A percentile compares a stretch with the other conserved stretches of the same genome.
Evolutionary conservation across 2,329 filamentous ascomycete species (phyloP).

Genomic region (Knufia petricola): DNA sequence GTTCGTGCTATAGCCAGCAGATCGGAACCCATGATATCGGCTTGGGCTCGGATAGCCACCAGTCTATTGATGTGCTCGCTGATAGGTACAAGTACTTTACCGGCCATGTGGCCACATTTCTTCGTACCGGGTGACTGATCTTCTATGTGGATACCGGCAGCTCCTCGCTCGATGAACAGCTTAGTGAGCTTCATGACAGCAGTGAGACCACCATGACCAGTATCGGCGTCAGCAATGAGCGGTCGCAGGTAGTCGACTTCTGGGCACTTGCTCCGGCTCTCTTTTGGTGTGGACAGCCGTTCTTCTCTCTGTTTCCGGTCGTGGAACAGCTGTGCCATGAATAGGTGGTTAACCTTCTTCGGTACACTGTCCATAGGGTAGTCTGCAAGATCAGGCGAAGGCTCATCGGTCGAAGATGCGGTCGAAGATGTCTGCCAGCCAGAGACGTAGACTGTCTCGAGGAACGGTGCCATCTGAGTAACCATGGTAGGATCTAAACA

Average conservation of each 20-base stretch:
- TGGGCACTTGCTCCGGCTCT: conserved; percentile 60
- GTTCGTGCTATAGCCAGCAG: conserved; percentile 87
- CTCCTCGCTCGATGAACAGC: conserved; percentile 91
- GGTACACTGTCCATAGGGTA: conserved; percentile 97
- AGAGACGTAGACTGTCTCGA: conserved; percentile 97
- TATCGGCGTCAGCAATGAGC: conserved; percentile 94
- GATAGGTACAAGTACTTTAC: conserved; percentile 93
- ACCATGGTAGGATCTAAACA: conserved; percentile 97
- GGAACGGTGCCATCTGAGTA: conserved; percentile 98
- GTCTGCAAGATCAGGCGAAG: conserved; percentile 93
- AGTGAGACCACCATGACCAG: conserved; percentile 92
- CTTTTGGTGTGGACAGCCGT: conserved; percentile 65
- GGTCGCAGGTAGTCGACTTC: conserved; percentile 92
- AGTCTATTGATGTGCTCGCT: conserved; percentile 97
- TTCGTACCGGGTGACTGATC: conserved; percentile 97
- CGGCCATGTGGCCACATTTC: conserved; percentile 99
- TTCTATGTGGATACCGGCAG: conserved; percentile 96
- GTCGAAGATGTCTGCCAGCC: conserved; percentile 98
- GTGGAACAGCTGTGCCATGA: conserved; percentile 98
- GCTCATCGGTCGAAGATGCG: conserved; percentile 87
- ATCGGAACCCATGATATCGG: conserved; percentile 95
- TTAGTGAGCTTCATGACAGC: conserved; percentile 99
- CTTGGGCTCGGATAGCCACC: conserved; percentile 91
- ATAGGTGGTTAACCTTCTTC: conserved; percentile 95
- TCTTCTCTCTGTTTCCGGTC: conserved; percentile 98